A percentile compares a stretch with the other conserved stretches of the same genome.
Conservation (phyloP, 768 basidiomycete genomes). For the Sporobolomyces pararoseus region DNA sequence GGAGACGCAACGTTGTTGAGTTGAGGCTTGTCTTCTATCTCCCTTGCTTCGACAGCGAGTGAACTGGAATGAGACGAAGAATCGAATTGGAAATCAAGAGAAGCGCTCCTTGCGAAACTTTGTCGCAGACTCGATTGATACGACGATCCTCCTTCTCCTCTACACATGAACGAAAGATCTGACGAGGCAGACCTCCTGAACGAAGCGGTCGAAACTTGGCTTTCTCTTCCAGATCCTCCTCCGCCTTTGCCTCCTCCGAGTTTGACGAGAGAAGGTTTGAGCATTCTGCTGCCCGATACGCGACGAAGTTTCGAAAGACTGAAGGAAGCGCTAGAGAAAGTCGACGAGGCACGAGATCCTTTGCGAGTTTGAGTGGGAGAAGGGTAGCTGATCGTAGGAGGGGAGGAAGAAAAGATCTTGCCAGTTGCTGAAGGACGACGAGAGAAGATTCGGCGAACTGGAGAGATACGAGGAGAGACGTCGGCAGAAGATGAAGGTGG, state of each 20-base stretch:
- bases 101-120: not conserved
- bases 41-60: not conserved
- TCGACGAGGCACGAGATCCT: conserved; percentile 2
- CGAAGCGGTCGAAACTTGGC: not conserved
- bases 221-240: not conserved
- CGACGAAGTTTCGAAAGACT: not conserved
- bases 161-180: conserved; percentile 30
- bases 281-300: not conserved
- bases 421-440: not conserved
- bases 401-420: not conserved
- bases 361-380: not conserved
- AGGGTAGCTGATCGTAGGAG: not conserved
- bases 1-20: no score
- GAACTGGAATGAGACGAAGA: not conserved
- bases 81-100: not conserved
- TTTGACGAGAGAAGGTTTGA: not conserved
- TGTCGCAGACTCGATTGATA: not conserved
- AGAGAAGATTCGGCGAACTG: not conserved
- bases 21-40: not conserved
- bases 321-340: conserved; percentile 8
- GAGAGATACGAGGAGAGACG: not conserved
- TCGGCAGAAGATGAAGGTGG: not conserved
- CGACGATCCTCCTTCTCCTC: conserved; percentile 1
- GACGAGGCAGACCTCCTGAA: conserved; percentile 2
- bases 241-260: not conserved